Base-by-base conservation (phyloP, 2,329 filamentous ascomycete genomes). In the Conoideocrella luteorostrata region DNA sequence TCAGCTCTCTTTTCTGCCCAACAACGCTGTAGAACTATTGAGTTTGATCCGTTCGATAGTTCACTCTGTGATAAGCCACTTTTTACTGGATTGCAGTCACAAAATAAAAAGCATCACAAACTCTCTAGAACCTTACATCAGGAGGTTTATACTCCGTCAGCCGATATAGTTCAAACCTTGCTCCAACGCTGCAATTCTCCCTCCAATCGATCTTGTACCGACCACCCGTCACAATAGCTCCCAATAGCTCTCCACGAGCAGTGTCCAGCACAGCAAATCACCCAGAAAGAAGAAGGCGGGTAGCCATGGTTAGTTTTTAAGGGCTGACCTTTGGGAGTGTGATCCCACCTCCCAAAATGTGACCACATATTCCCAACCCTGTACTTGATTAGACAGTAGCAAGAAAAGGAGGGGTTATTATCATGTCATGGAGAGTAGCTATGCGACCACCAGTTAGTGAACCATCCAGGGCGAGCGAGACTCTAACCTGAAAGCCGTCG, bases 381-480 rank as follows among this genome's bases (percentile, higher is more conserved):
- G 21, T 42, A 32, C 20, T 29, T 42, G 24, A 32, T n/a, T n/a
- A 36, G 21, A 9, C 36, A 32, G 40, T 42, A 32, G 40, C 32
- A 35, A 10, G 32, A 22, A 15, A 18, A 36, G n/a, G 32, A 26
- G 33, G 11, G 33, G 13, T 17, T 34, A 28, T n/a, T 42, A 32
- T 29, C 32, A 30, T 15, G 30, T 30, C 26, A 28, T 28, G 26
- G 26, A 28, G 13, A 28, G n/a, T n/a, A n/a, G n/a, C n/a, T n/a
- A n/a, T n/a, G n/a, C n/a, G n/a, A n/a, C n/a, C n/a, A n/a, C n/a
- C n/a, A n/a, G n/a, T n/a, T n/a, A n/a, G n/a, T n/a, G n/a, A n/a
- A n/a, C n/a, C n/a, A n/a, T n/a, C n/a, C n/a, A n/a, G n/a, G n/a
- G n/a, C n/a, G n/a, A n/a, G n/a, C n/a, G n/a, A n/a, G n/a, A n/a